phyloP scores from a whole-genome alignment of 2,329 filamentous ascomycete genomes.

The Cytospora schulzeri region DNA sequence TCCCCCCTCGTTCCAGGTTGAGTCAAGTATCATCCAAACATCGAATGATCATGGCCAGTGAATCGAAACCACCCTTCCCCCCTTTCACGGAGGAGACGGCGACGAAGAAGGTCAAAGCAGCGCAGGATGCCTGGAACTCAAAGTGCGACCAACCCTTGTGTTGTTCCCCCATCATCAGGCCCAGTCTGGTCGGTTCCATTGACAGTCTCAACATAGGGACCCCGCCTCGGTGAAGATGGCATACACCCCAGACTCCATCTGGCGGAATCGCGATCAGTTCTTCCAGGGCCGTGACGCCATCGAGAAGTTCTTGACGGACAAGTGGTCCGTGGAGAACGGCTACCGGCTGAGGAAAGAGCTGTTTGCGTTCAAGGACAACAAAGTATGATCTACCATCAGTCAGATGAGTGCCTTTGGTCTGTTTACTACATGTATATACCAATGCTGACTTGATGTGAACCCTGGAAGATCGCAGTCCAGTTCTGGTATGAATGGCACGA shows the following conservation, averaged over 20 bases:
- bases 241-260: conserved; percentile 76
- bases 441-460: background rate
- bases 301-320: conserved; percentile 66
- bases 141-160: conserved; percentile 49
- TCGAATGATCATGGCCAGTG: conserved; percentile 30
- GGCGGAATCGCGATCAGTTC: conserved; percentile 77
- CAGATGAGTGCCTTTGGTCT: no score
- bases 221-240: conserved; percentile 67
- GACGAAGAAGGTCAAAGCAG: conserved; percentile 76
- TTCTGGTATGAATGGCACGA: conserved; percentile 90
- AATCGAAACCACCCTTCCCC: conserved; percentile 54
- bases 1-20: background rate
- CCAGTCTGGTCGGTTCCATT: background rate
- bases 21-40: background rate
- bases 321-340: conserved; percentile 72
- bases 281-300: conserved; percentile 70
- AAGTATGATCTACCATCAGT: conserved; percentile 44
- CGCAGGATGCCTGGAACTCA: conserved; percentile 82
- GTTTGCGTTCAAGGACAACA: conserved; percentile 74
- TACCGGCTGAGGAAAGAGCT: conserved; percentile 82
- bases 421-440: background rate
- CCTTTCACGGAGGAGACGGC: conserved; percentile 77
- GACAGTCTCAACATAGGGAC: conserved; percentile 48
- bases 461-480: conserved; percentile 75
- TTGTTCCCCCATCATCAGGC: background rate